Evolutionary conservation across 164 flowering plant species (phyloP), one percentile per base, ranked within the genome.

Genomic region (Taxillus chinensis): DNA sequence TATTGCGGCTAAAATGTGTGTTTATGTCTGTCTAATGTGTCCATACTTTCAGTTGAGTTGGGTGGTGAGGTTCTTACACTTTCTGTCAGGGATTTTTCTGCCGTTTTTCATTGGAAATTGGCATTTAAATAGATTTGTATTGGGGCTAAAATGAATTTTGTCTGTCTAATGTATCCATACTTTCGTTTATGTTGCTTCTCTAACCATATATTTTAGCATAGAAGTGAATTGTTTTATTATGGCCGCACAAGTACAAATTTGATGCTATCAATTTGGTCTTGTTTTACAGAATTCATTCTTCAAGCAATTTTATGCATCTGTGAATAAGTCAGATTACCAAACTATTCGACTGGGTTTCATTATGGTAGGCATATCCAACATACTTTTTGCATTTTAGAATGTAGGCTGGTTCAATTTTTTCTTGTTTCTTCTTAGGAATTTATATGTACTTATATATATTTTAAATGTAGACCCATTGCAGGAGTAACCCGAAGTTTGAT

Each of bases 291-390:
- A 66, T 43, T 81, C 98, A 8, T 87, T 89, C 71, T 61, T 82
- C 71, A 91, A 91, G 72, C 98, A 91, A 64, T 85, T 91, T 59
- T 78, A 83, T 72, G 92, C 76, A 11, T 85, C 98, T 41, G 89
- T 91, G 48, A 83, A 85, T 9, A 77, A 77, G 75, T 66, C 95
- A 55, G 98, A 91, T 70, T 91, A 91, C 62, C 49, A 78, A 38
- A 89, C 95, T 59, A 55, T 88, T 39, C 80, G 97, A 40, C 64
- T 74, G 7, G 97, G 97, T 59, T 92, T 92, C 70, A 86, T 90
- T 55, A 85, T 65, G 85, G 96, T 87, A 74, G 70, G 67, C 4
- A 45, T 12, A 51, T 43, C 38, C 57, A 8, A 48, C 56, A 5
- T 5, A 41, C 15, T 42, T 53, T 45, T 7, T 39, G 5, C 49